These are phyloP conservation scores for Picochlorum sp. DNA, from an alignment of 139 green algal genomes.

Conservation along the genomic window DNA sequence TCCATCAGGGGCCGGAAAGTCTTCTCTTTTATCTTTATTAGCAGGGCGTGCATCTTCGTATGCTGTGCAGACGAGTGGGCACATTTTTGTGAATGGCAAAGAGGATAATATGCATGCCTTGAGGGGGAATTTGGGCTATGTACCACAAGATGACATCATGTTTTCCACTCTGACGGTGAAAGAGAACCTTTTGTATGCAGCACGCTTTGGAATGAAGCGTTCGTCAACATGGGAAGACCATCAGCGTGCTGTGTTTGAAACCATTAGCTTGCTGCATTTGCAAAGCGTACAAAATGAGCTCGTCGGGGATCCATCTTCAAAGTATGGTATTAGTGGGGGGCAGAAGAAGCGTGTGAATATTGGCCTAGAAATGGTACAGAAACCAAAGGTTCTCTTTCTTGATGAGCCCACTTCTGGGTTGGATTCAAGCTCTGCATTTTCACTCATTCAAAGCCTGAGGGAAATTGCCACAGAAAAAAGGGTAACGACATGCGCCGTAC, in stretches of 20 bases:
- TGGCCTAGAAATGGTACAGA: slow-evolving; percentile 63
- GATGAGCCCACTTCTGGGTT: slow-evolving; percentile 63
- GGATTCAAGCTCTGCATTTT: slow-evolving; percentile 39
- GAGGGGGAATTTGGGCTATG: slow-evolving; percentile 52
- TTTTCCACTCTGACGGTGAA: slow-evolving; percentile 51
- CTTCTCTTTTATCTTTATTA: slow-evolving; percentile 40
- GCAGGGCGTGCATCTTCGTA: slow-evolving; percentile 29
- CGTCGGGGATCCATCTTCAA: slow-evolving; percentile 48
- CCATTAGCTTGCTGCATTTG: slow-evolving; percentile 25
- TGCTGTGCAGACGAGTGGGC: slow-evolving; percentile 35
- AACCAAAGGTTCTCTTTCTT: slow-evolving; percentile 63
- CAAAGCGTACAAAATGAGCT: slow-evolving; percentile 36
- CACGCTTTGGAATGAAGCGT: slow-evolving; percentile 27
- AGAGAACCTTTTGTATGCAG: slow-evolving; percentile 51
- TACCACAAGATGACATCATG: slow-evolving; percentile 74
- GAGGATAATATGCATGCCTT: slow-evolving; percentile 20
- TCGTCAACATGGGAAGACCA: slow-evolving; percentile 21
- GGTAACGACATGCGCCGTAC: slow-evolving; percentile 54
- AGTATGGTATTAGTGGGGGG: slow-evolving; percentile 45
- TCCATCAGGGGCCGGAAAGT: slow-evolving; percentile 44
- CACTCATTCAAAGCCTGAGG: slow-evolving; percentile 43
- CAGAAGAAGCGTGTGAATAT: slow-evolving; percentile 73
- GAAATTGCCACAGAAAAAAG: slow-evolving; percentile 24
- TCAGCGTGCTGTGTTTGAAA: slow-evolving; percentile 19
- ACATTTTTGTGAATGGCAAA: slow-evolving; percentile 46